These are phyloP conservation scores for Chaetomium tenue DNA, from an alignment of 495 filamentous ascomycete species.

Conservation along the genomic window DNA sequence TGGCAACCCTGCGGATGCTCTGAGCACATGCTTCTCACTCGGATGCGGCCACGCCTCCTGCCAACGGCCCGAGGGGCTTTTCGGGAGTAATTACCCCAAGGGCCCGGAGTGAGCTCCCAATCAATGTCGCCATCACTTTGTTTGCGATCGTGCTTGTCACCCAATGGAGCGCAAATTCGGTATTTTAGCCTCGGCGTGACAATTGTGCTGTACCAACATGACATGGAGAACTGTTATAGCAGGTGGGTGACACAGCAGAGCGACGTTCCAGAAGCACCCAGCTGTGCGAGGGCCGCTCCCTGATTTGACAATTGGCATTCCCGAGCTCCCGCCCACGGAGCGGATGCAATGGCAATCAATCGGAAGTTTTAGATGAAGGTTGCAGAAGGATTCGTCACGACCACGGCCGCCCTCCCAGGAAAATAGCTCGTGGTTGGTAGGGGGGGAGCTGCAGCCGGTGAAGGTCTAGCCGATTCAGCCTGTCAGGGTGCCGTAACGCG, in stretches of 20 bases:
- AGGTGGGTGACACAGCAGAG: conserved; percentile 12
- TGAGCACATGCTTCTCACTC: neutral
- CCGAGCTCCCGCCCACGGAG: conserved; percentile 15
- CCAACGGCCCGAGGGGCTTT: neutral
- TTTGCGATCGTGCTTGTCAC: neutral
- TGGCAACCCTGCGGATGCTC: neutral
- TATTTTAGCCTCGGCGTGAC: neutral
- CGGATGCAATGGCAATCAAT: conserved; percentile 26
- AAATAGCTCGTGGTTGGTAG: neutral
- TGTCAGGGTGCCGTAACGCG: conserved; percentile 9
- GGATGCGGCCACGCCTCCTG: conserved; percentile 8
- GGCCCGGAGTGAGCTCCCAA: neutral
- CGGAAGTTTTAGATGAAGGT: conserved; percentile 20
- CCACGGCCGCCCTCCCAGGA: neutral
- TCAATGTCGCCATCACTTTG: neutral
- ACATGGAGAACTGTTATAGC: neutral
- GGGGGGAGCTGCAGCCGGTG: conserved; percentile 22
- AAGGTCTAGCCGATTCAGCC: conserved; percentile 21
- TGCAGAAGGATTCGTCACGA: conserved; percentile 13
- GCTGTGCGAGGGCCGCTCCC: neutral
- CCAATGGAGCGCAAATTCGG: neutral
- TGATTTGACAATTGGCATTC: neutral
- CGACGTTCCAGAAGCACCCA: conserved; percentile 2
- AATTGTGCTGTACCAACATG: neutral
- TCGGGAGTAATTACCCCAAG: neutral